These are phyloP conservation scores for Penicillium goetzii DNA, from an alignment of 495 filamentous ascomycete species.

Conservation along the genomic window DNA sequence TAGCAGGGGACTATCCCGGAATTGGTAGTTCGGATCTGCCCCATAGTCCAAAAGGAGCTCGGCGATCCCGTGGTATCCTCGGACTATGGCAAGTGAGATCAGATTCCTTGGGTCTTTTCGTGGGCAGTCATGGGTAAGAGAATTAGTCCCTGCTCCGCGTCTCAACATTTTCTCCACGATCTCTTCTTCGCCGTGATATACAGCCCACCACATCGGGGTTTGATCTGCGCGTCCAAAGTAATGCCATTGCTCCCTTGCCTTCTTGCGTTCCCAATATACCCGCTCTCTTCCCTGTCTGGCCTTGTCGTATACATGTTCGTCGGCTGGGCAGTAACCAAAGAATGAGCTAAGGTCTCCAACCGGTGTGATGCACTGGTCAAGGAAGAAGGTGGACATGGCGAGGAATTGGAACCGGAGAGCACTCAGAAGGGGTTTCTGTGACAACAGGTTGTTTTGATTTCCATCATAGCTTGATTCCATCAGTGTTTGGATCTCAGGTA, in stretches of 20 bases:
- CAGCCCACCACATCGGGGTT: neutral
- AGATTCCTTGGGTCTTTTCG: neutral
- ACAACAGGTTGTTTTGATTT: neutral
- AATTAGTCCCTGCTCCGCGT: neutral
- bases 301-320: neutral
- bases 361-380: neutral
- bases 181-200: slow-evolving; percentile 1
- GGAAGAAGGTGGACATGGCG: neutral
- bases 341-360: neutral
- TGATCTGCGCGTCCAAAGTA: neutral
- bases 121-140: neutral
- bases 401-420: neutral
- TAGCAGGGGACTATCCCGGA: neutral
- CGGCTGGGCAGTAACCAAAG: neutral
- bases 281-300: neutral
- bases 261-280: neutral
- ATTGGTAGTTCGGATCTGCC: neutral
- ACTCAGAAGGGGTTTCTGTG: neutral
- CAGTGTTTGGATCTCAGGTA: neutral
- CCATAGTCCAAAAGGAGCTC: slow-evolving; percentile 3
- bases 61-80: neutral
- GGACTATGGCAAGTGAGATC: slow-evolving; percentile 1
- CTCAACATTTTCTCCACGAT: neutral
- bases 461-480: neutral
- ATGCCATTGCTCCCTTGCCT: neutral